Percentiles rank a stretch among this genome's conserved stretches.
These are phyloP conservation scores for Dalechampia spathulata DNA, from an alignment of 441 rosid species.

Conservation along the genomic window DNA sequence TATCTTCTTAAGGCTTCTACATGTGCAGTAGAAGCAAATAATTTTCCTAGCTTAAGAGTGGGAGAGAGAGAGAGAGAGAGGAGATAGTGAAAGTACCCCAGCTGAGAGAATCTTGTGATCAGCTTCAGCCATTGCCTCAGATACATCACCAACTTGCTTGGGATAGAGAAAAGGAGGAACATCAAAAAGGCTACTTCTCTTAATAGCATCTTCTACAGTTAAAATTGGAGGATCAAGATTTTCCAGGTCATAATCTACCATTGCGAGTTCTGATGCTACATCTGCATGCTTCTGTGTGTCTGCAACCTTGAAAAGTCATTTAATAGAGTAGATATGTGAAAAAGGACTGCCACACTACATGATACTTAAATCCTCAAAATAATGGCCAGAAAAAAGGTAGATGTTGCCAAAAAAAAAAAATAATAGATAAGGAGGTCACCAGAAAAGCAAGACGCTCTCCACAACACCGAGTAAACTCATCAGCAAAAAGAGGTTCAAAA, in stretches of 20 bases:
- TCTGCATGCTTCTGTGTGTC: slow-evolving; percentile 80
- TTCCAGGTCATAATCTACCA: slow-evolving; percentile 52
- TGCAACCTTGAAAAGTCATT: slow-evolving; percentile 54
- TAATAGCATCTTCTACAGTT: slow-evolving; percentile 70
- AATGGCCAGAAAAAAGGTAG: too few species aligned
- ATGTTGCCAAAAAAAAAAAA: too few species aligned
- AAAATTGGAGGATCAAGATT: slow-evolving; percentile 61
- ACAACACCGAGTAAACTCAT: slow-evolving; percentile 50
- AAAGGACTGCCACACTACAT: too few species aligned
- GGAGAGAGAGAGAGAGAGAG: background rate
- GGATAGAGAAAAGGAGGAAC: slow-evolving; percentile 41
- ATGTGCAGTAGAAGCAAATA: too few species aligned
- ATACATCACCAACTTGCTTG: slow-evolving; percentile 53
- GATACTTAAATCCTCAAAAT: too few species aligned
- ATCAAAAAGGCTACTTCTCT: slow-evolving; percentile 54
- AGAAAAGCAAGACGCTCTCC: slow-evolving; percentile 74
- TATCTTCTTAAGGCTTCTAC: too few species aligned
- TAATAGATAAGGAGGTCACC: slow-evolving; percentile 37
- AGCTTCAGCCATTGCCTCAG: slow-evolving; percentile 84
- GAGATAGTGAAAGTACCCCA: slow-evolving; percentile 43
- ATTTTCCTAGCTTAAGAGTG: too few species aligned
- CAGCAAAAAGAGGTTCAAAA: slow-evolving; percentile 59
- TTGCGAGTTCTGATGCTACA: slow-evolving; percentile 52
- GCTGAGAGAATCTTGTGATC: slow-evolving; percentile 62
- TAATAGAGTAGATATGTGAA: too few species aligned